Evolutionary conservation across 176 grass and related monocot species (phyloP).

Genomic region (Canna indica): DNA sequence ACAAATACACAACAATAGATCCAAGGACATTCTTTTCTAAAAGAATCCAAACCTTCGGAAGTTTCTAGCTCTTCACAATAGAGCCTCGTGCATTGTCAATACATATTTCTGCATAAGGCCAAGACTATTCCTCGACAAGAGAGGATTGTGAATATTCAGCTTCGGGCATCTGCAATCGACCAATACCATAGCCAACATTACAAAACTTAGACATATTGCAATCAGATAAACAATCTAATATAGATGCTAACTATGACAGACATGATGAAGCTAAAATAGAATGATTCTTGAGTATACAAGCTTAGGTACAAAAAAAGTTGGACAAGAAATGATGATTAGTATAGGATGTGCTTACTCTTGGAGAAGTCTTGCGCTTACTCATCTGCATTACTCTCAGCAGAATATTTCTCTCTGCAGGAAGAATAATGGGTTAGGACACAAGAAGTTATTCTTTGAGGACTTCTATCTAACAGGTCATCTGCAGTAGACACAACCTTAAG

Average conservation of each 20-base stretch:
- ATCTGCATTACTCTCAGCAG: background rate
- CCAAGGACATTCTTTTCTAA: background rate
- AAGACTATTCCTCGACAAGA: background rate
- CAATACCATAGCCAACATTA: background rate
- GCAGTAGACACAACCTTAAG: background rate
- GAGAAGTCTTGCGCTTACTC: background rate
- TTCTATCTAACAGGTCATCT: background rate
- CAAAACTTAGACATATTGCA: background rate
- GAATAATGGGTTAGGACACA: background rate
- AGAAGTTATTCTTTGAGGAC: background rate
- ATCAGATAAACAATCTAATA: background rate
- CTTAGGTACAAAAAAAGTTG: background rate
- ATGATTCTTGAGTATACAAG: background rate
- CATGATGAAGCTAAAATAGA: too few relatives aligned
- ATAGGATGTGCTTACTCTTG: slow-evolving; percentile 24
- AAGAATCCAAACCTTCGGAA: background rate
- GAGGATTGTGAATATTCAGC: background rate
- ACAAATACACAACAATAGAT: too few relatives aligned
- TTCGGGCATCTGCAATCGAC: background rate
- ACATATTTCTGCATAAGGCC: background rate
- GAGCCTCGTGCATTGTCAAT: background rate
- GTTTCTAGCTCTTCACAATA: background rate
- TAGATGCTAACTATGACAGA: too few relatives aligned
- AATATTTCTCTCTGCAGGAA: background rate
- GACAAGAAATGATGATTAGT: background rate